Conservation (phyloP, 225 moss, liverwort and hornwort genomes). For the Physcomitrellopsis africana region DNA sequence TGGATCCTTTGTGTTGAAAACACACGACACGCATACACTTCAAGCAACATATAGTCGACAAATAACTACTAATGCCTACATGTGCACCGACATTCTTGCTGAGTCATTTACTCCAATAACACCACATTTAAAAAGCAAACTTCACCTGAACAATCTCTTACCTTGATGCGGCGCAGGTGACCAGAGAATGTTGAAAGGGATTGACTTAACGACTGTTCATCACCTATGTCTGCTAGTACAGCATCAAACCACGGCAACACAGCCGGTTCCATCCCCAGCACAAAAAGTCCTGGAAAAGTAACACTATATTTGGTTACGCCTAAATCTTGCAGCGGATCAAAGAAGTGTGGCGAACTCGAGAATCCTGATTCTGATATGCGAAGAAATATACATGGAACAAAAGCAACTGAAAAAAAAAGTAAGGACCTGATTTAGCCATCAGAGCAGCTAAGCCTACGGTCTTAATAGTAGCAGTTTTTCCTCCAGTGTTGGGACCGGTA, state of each 20-base stretch:
- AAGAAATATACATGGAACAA: constrained; percentile 20
- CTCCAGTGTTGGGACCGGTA: constrained; percentile 97
- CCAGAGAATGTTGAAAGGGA: constrained; percentile 97
- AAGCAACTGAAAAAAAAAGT: neutral
- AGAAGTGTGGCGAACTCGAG: constrained; percentile 4
- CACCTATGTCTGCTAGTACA: constrained; percentile 88
- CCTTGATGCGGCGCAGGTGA: constrained; percentile 81
- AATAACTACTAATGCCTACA: neutral
- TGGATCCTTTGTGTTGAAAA: neutral
- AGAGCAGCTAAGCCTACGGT: constrained; percentile 89
- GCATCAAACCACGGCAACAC: constrained; percentile 92
- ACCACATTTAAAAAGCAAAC: constrained; percentile 3
- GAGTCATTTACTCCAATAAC: neutral
- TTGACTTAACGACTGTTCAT: constrained; percentile 91
- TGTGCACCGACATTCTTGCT: neutral
- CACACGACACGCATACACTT: constrained; percentile 2
- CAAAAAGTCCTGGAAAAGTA: constrained; percentile 64
- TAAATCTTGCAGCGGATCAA: too few relatives aligned
- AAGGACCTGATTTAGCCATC: constrained; percentile 87
- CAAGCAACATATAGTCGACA: neutral
- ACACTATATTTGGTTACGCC: neutral
- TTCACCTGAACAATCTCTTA: constrained; percentile 17
- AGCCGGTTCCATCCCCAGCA: constrained; percentile 79
- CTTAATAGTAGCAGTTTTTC: constrained; percentile 96
- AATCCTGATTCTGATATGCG: constrained; percentile 1